Conservation (phyloP, 73 alveolate genomes). For the Diophrys sp. region DNA sequence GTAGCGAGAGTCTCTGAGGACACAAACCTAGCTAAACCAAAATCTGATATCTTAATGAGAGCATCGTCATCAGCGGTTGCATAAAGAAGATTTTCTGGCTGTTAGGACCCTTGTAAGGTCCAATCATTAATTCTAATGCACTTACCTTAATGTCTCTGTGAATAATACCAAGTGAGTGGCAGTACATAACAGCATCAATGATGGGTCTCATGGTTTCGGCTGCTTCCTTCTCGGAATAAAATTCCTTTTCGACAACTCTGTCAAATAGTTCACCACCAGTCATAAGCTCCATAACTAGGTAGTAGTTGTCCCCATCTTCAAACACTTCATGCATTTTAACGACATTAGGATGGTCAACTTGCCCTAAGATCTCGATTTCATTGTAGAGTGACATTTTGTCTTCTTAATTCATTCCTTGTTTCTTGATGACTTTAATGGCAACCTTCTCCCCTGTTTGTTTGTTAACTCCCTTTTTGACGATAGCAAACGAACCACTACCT, state of each 20-base stretch:
- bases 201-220: conserved; percentile 92
- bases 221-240: conserved; percentile 94
- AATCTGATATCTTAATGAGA: conserved; percentile 70
- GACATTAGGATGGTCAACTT: conserved; percentile 89
- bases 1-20: conserved; percentile 83
- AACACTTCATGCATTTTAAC: conserved; percentile 71
- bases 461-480: conserved; percentile 62
- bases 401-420: conserved; percentile 47
- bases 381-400: conserved; percentile 67
- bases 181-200: conserved; percentile 93
- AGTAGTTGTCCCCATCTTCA: conserved; percentile 71
- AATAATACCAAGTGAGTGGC: conserved; percentile 92
- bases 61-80: conserved; percentile 71
- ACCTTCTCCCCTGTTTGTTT: conserved; percentile 70
- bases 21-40: conserved; percentile 73
- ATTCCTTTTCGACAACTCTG: conserved; percentile 91
- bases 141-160: conserved; percentile 37
- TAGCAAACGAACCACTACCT: conserved; percentile 74
- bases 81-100: conserved; percentile 93
- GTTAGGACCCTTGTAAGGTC: too few relatives aligned
- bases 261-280: conserved; percentile 92
- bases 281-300: conserved; percentile 80
- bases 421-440: conserved; percentile 77
- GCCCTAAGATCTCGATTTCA: conserved; percentile 78
- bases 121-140: neutral